Conservation (phyloP, 2,329 filamentous ascomycete genomes). For the Didymella sp. region DNA sequence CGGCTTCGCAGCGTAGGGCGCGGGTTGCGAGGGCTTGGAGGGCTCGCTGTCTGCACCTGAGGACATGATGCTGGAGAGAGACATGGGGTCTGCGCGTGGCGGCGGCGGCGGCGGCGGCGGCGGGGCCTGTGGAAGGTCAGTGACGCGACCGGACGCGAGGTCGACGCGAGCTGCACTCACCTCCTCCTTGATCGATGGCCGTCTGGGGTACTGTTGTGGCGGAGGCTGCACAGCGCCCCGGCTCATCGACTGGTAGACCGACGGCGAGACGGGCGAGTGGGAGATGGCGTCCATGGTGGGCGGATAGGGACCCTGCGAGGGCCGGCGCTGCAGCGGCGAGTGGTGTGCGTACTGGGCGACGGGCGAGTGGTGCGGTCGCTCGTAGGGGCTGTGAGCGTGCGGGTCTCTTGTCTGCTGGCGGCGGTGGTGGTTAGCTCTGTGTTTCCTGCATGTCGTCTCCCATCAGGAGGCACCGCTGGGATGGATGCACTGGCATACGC, state of each 20-base stretch:
- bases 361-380: conserved; percentile 50
- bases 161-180: conserved; percentile 29
- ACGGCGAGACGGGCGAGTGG: conserved; percentile 50
- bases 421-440: conserved; percentile 29
- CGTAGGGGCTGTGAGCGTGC: conserved; percentile 47
- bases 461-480: background rate
- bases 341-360: conserved; percentile 43
- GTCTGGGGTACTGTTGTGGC: conserved; percentile 38
- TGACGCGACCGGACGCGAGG: conserved; percentile 28
- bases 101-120: conserved; percentile 79
- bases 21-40: conserved; percentile 53
- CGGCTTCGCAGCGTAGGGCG: conserved; percentile 35
- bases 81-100: conserved; percentile 86
- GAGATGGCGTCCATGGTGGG: conserved; percentile 47
- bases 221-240: conserved; percentile 48
- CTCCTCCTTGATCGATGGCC: conserved; percentile 47
- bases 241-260: conserved; percentile 42
- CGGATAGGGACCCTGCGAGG: conserved; percentile 43
- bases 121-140: conserved; percentile 23
- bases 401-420: conserved; percentile 40
- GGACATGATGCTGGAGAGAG: conserved; percentile 92
- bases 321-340: conserved; percentile 49
- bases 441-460: background rate
- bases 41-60: conserved; percentile 79
- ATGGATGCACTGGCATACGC: conserved; percentile 10